A percentile compares a stretch with the other conserved stretches of the same genome.
These are phyloP conservation scores for Candida ovalis DNA, from an alignment of 805 yeast genomes.

Conservation along the genomic window DNA sequence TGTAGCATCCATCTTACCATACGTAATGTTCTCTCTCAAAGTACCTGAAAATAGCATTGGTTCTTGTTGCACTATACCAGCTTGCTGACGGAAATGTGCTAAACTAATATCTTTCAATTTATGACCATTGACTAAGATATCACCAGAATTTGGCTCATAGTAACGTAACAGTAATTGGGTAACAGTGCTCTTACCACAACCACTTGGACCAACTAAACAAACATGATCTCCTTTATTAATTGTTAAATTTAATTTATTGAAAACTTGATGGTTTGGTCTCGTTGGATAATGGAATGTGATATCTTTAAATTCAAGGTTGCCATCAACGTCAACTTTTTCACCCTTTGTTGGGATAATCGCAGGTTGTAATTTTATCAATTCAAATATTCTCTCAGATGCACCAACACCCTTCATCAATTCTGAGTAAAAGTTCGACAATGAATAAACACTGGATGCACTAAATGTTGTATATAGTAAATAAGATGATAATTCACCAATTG, in stretches of 20 bases:
- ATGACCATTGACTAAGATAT: slow-evolving; percentile 59
- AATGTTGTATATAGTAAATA: slow-evolving; percentile 95
- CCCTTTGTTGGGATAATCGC: slow-evolving; percentile 68
- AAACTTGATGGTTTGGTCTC: slow-evolving; percentile 66
- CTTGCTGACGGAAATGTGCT: slow-evolving; percentile 63
- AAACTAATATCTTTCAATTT: slow-evolving; percentile 63
- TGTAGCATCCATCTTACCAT: slow-evolving; percentile 63
- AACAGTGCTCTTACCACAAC: slow-evolving; percentile 91
- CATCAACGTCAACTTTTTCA: slow-evolving; percentile 39
- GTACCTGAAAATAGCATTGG: slow-evolving; percentile 87
- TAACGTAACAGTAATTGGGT: slow-evolving; percentile 75
- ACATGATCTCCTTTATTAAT: slow-evolving; percentile 81
- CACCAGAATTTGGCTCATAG: slow-evolving; percentile 73
- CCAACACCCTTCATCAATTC: slow-evolving; percentile 98
- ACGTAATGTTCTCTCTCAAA: slow-evolving; percentile 74
- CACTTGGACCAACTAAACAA: slow-evolving; percentile 95
- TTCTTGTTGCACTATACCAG: slow-evolving; percentile 94
- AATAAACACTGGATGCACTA: slow-evolving; percentile 90
- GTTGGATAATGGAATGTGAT: slow-evolving; percentile 81
- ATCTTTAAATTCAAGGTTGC: slow-evolving; percentile 58
- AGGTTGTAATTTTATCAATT: slow-evolving; percentile 75
- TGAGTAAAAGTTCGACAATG: slow-evolving; percentile 84
- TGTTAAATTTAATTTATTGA: slow-evolving; percentile 53
- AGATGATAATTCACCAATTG: slow-evolving; percentile 86
- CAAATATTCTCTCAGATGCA: slow-evolving; percentile 89